Evolutionary conservation across 768 basidiomycete species (phyloP), one percentile per base, ranked within the genome.

Genomic region (Auricularia cornea): DNA sequence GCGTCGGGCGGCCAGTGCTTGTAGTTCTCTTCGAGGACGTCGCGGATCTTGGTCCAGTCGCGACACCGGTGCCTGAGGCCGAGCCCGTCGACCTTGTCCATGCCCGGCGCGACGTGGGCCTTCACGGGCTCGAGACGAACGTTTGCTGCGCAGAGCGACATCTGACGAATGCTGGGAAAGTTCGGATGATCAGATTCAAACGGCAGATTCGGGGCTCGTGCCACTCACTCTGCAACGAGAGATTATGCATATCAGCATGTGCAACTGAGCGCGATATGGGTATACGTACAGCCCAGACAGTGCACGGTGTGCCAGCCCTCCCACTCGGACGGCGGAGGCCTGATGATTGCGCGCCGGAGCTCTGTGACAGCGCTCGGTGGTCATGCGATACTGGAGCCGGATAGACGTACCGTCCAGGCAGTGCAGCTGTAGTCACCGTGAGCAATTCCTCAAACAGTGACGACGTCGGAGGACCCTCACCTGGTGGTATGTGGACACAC

Each of bases 401-500:
- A 38, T 14, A 38, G 8, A 14, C 35, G 77, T 76, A 59, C 72
- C 65, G 57, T 77, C 73, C 14, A 83, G 67, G 61, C 81, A 83
- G 65, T 83, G 81, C 20, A 80, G 73, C 35, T 38, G 35, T 1
- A 14, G 35, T 14, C 35, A 38, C 16, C 35, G 8, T 38, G 35
- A 38, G 35, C 16, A 38, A 38, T 38, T 38, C 35, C 35, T 38
- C n/a, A 38, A 38, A 38, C 35, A 38, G 35, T 38, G 35, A 38
- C 35, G 35, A 38, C 35, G 35, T 8, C 16, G 35, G n/a, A 8
- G 35, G 10, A 38, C 10, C 8, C 35, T 38, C 35, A 38, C 35
- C 64, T 83, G 77, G 68, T 83, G 82, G 71, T 77, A 81, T 66
- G 80, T 75, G 33, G 77, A 73, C 23, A 70, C 68, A 14, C 67